Conservation (phyloP, 2,329 filamentous ascomycete species). For the Exophiala aquamarina region DNA sequence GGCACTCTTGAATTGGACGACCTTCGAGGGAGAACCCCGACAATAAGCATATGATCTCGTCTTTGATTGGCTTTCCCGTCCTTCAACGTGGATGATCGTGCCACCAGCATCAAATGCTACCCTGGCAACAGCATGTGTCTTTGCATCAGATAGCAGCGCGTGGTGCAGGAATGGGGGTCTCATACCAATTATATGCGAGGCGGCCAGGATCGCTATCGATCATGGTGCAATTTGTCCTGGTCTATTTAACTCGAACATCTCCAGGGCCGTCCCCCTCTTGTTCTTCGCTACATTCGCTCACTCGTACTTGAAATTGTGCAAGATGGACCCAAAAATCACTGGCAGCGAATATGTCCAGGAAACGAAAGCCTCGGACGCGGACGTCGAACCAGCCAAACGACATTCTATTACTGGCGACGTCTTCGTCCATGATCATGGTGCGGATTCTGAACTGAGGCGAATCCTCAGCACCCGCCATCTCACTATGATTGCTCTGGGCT, state of each 20-base stretch:
- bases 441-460: conserved; percentile 38
- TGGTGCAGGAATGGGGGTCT: not conserved
- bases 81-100: not conserved
- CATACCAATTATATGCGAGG: not conserved
- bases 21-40: not conserved
- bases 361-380: not conserved
- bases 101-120: not conserved
- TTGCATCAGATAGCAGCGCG: not conserved
- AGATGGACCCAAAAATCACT: not conserved
- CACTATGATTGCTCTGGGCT: conserved; percentile 41
- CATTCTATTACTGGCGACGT: conserved; percentile 9
- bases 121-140: not conserved
- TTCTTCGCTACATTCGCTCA: not conserved
- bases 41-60: not conserved
- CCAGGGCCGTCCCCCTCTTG: not conserved
- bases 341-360: conserved; percentile 3
- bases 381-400: not conserved
- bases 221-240: no score
- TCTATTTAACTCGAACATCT: not conserved
- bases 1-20: not conserved
- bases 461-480: conserved; percentile 42
- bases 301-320: not conserved
- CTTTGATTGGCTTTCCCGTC: not conserved
- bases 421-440: conserved; percentile 26
- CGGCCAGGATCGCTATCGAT: no score